A percentile compares a stretch with the other conserved stretches of the same genome.
phyloP scores from a whole-genome alignment of 257 asterid species.

The Coffea eugenioides region DNA sequence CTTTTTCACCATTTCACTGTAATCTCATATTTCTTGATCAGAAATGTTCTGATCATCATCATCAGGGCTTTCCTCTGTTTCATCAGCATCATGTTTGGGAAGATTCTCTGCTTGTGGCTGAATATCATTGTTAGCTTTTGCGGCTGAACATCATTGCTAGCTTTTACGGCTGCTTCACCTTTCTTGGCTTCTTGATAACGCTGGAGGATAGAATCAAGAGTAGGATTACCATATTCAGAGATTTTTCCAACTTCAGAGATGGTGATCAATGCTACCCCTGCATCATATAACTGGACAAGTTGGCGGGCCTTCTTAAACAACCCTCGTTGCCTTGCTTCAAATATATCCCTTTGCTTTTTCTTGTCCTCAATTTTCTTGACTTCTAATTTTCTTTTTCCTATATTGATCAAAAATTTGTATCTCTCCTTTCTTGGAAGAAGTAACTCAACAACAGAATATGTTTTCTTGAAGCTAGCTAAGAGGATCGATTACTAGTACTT shows the following conservation, averaged over 20 bases:
- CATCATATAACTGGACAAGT: constrained; percentile 14
- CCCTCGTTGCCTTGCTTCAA: constrained; percentile 44
- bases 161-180: not conserved
- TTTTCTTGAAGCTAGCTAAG: too few species aligned
- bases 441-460: too few species aligned
- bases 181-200: constrained; percentile 16
- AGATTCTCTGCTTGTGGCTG: too few species aligned
- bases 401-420: not conserved
- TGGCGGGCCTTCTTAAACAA: constrained; percentile 35
- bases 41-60: too few species aligned
- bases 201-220: constrained; percentile 20
- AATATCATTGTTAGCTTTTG: too few species aligned
- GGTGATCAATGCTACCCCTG: constrained; percentile 29
- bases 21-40: too few species aligned
- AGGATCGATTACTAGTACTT: too few species aligned
- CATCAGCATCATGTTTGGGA: too few species aligned
- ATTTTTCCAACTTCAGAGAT: constrained; percentile 41
- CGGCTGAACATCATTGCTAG: too few species aligned
- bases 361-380: constrained; percentile 38
- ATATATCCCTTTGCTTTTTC: constrained; percentile 33
- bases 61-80: too few species aligned
- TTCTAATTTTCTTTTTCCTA: constrained; percentile 29
- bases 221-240: constrained; percentile 34
- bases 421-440: not conserved
- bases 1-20: too few species aligned